Evolutionary conservation across 352 stramenopile genomes (phyloP).

Genomic region (Phytophthora pseudosyringae): DNA sequence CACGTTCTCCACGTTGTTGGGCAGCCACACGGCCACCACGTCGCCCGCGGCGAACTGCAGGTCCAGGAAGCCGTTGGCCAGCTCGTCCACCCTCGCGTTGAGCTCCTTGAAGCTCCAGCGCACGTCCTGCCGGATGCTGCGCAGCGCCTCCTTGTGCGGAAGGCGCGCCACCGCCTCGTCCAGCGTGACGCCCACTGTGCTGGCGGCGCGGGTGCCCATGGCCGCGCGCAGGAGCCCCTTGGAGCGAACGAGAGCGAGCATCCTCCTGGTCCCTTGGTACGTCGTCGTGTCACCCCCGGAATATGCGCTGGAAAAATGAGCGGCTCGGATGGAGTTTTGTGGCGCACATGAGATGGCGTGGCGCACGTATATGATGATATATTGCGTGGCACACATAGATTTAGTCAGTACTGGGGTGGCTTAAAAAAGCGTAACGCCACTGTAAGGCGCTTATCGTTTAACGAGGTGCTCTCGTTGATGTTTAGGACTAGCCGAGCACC

Average conservation of each 20-base stretch:
- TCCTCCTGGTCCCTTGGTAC: conserved; percentile 15
- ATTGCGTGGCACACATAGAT: too few relatives aligned
- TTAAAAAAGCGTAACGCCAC: too few relatives aligned
- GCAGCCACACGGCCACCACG: conserved; percentile 86
- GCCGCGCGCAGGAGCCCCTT: conserved; percentile 54
- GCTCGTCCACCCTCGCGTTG: conserved; percentile 70
- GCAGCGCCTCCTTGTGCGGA: conserved; percentile 89
- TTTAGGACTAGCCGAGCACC: too few relatives aligned
- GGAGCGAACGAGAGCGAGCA: conserved; percentile 74
- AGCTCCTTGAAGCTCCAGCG: conserved; percentile 90
- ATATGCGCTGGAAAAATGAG: conserved; percentile 28
- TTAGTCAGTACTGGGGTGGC: too few relatives aligned
- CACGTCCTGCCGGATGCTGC: conserved; percentile 83
- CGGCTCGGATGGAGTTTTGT: conserved; percentile 17
- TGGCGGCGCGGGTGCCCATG: conserved; percentile 51
- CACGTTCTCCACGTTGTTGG: conserved; percentile 85
- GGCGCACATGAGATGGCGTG: background rate
- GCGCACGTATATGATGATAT: background rate
- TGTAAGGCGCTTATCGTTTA: too few relatives aligned
- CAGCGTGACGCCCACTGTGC: conserved; percentile 70
- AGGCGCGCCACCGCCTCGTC: conserved; percentile 80
- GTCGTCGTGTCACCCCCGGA: conserved; percentile 25
- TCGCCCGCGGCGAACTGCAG: conserved; percentile 75
- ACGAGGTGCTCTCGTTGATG: too few relatives aligned
- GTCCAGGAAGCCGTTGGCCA: conserved; percentile 80